Evolutionary conservation across 192 early-diverging fungal species (phyloP).

Genomic region (Backusella sp.): DNA sequence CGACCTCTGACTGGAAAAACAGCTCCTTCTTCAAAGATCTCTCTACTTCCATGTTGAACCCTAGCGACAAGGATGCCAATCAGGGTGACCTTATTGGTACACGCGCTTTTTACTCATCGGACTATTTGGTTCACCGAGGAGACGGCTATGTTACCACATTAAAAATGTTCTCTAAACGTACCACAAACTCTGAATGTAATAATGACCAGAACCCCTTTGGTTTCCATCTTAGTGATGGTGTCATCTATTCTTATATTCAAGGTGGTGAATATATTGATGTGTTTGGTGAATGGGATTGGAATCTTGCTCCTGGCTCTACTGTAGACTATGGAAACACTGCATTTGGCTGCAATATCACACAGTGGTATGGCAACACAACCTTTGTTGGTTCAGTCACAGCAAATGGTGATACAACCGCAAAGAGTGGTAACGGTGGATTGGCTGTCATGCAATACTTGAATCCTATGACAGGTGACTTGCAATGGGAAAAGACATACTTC

Average conservation of each 20-base stretch:
- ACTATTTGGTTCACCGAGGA: conserved; percentile 24
- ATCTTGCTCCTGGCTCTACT: conserved; percentile 31
- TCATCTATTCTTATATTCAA: conserved; percentile 24
- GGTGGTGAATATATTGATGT: conserved; percentile 31
- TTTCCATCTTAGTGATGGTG: conserved; percentile 34
- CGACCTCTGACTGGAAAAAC: conserved; percentile 20
- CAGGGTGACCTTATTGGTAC: conserved; percentile 12
- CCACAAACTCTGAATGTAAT: conserved; percentile 26
- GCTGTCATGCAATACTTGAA: conserved; percentile 30
- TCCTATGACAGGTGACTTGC: conserved; percentile 16
- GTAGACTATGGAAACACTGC: conserved; percentile 20
- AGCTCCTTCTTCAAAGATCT: neutral
- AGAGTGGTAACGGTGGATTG: conserved; percentile 16
- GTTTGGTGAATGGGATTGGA: conserved; percentile 33
- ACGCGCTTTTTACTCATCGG: conserved; percentile 8
- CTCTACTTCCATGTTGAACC: neutral
- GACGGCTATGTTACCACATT: conserved; percentile 18
- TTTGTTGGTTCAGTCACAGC: conserved; percentile 32
- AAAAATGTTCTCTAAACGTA: conserved; percentile 31
- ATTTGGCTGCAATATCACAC: conserved; percentile 20
- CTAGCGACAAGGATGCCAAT: neutral
- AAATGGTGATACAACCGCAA: neutral
- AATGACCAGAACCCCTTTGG: conserved; percentile 28
- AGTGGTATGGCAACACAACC: conserved; percentile 11
- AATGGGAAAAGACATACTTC: conserved; percentile 28